phyloP scores from a whole-genome alignment of 768 basidiomycete species.

The Leccinum subgranulosum region DNA sequence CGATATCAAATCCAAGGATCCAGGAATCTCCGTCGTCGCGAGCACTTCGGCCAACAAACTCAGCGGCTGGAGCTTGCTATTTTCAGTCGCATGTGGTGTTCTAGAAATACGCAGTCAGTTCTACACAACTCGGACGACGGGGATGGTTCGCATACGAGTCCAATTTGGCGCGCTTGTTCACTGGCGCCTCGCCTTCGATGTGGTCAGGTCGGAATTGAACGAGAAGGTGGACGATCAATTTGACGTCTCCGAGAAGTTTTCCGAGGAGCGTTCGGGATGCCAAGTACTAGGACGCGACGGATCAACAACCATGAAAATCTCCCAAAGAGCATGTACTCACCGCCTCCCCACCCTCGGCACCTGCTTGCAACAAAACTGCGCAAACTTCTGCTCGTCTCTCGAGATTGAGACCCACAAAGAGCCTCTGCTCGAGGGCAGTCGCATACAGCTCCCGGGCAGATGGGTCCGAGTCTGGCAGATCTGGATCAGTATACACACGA shows the following conservation, averaged over 20 bases:
- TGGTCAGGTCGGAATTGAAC: constrained; percentile 44
- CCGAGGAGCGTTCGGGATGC: constrained; percentile 49
- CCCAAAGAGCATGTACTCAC: constrained; percentile 34
- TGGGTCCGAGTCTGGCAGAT: constrained; percentile 37
- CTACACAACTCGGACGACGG: neutral
- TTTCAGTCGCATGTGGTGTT: constrained; percentile 27
- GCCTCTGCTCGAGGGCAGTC: constrained; percentile 46
- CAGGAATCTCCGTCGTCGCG: constrained; percentile 58
- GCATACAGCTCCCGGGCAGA: constrained; percentile 40
- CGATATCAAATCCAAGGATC: constrained; percentile 68
- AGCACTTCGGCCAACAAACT: constrained; percentile 68
- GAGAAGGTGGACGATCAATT: constrained; percentile 53
- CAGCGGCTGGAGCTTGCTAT: constrained; percentile 45
- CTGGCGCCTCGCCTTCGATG: constrained; percentile 41
- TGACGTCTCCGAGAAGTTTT: constrained; percentile 45
- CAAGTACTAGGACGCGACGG: constrained; percentile 33
- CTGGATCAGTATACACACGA: neutral
- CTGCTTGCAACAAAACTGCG: constrained; percentile 52
- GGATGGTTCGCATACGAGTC: constrained; percentile 49
- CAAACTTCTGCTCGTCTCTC: constrained; percentile 58
- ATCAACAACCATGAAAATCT: neutral
- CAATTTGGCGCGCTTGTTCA: constrained; percentile 63
- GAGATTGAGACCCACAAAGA: constrained; percentile 52
- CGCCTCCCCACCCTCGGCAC: constrained; percentile 42
- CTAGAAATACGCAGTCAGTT: constrained; percentile 2